Base-by-base conservation (phyloP, 352 stramenopile species). In the Globisporangium carolinianum region DNA sequence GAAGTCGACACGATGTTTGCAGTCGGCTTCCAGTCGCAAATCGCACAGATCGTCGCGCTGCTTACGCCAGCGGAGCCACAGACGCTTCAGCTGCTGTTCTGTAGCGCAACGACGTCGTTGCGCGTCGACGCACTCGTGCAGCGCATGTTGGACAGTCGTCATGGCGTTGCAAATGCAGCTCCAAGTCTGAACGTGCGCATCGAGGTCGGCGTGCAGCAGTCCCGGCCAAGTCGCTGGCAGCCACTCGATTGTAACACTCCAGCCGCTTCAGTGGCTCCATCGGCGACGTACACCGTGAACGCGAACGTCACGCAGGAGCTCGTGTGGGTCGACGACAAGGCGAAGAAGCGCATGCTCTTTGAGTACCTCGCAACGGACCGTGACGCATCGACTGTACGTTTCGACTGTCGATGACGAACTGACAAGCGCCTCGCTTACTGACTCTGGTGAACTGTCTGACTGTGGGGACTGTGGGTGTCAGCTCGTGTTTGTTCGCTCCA, bases 1-100 rank as follows among this genome's bases (percentile, higher is more conserved):
- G 83, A 92, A 74, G 76, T 89, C 15, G 83, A 92, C 55, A 68
- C 82, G 55, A 87, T 92, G 75, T 59, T 89, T 46, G 76, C 75
- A 48, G 62, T 75, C 48, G 80, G 76, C 1, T 92, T 90, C 68
- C 66, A 58, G 17, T 53, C 66, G 7, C 66, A 74, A n/a, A 67
- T 90, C 17, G 59, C 60, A 2, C 60, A 83, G 60, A 83, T 92
- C 37, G 17, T 87, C 32, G 58, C 51, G 8, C 57, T 73, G 9
- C 43, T 89, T 6, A 8, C 4, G n/a, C 15, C 43, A 18, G 5
- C 43, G 18, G 43, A 10, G 18, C 14, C 12, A 48, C 12, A 5
- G 43, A n/a, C 43, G 8, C 43, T 76, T 12, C 79, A 89, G 54
- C 51, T 88, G n/a, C 41, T 85, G 7, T 83, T 87, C 24, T 73